A percentile compares a stretch with the other conserved stretches of the same genome.
Conservation (phyloP, 148 eudicot species). For the Bassia scoparia region DNA sequence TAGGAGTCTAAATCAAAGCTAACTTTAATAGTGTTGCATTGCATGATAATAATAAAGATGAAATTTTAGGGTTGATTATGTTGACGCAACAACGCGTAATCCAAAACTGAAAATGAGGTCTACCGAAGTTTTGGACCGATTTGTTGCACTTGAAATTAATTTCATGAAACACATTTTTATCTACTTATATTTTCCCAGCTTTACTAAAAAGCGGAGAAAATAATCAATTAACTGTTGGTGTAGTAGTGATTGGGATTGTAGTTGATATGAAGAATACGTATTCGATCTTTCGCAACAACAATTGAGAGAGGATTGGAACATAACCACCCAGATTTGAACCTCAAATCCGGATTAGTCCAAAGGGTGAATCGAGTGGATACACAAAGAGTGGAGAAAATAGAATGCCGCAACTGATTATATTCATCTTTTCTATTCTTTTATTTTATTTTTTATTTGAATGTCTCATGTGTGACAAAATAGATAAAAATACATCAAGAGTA, state of each 20-base stretch:
- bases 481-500: too few species aligned
- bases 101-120: slow-evolving; percentile 20
- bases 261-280: neutral
- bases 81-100: slow-evolving; percentile 17
- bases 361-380: too few species aligned
- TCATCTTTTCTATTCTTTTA: too few species aligned
- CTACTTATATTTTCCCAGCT: neutral
- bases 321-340: neutral
- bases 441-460: neutral
- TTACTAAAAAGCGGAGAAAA: too few species aligned
- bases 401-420: too few species aligned
- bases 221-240: too few species aligned
- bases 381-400: too few species aligned
- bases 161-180: neutral
- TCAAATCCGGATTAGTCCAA: neutral
- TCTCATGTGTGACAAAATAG: too few species aligned
- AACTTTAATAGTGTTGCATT: neutral
- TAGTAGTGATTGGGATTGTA: neutral
- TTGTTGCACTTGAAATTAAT: neutral
- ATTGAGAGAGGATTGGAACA: neutral
- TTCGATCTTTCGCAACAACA: neutral
- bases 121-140: slow-evolving; percentile 11
- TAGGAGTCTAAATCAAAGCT: slow-evolving; percentile 11
- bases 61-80: too few species aligned
- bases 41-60: neutral